Base-by-base conservation (phyloP, 805 yeast species). In the Saccharomycopsis javanensis region DNA sequence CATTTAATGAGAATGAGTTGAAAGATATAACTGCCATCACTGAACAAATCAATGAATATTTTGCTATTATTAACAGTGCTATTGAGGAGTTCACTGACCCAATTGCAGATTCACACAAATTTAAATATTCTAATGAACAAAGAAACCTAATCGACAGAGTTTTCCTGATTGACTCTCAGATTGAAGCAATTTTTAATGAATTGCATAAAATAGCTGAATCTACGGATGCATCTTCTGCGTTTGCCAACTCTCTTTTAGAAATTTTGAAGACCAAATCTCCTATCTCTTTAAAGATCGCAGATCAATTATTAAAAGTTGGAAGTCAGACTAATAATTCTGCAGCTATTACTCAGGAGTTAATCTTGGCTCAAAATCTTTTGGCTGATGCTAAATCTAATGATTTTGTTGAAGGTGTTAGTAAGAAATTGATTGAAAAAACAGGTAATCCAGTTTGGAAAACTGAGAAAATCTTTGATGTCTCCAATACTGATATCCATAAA, bases 51-150 rank as follows among this genome's bases (percentile, higher is more conserved):
- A 60, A 68, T 50, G 78, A 79, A 58, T 74, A 73, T 63, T 81
- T 72, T 67, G 72, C 78, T 11, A 75, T 86, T 63, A 82, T 92
- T 34, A 84, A 85, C 70, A 75, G 75, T 54, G 81, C 90, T 4
- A 79, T 92, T 59, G 89, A 88, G 66, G 96, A 90, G 68, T 92
- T 82, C 68, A 73, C 85, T 15, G 84, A 80, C 57, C 82, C 81
- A 46, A 73, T 75, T 60, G 71, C 84, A 53, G 75, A 74, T 31
- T 81, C 78, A 62, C 73, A 72, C 68, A 64, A 77, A 25, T 77
- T 75, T 65, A 70, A 68, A 55, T 78, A 76, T 64, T 71, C 75
- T 61, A 67, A 71, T 61, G 71, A 73, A 45, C 62, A 65, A 55
- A 65, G 71, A 63, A 63, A 59, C 50, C 60, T 72, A 84, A 85